A percentile compares a stretch with the other conserved stretches of the same genome.
Conservation (phyloP, 371 early-diverging fungal species). For the Mortierella sp. region DNA sequence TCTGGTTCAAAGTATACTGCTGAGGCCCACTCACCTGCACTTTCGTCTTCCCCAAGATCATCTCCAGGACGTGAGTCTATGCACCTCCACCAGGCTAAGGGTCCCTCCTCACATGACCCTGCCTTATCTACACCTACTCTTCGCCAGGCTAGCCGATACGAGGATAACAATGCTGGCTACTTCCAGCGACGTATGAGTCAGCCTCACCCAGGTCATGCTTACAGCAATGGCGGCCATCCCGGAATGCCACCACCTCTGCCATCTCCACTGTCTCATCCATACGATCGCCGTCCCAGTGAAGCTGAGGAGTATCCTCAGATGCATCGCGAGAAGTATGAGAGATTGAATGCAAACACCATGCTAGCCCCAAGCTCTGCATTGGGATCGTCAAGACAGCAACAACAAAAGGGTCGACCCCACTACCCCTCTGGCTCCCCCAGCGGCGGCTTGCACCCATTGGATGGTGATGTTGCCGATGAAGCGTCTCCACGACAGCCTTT, state of each 20-base stretch:
- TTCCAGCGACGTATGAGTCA: constrained; percentile 45
- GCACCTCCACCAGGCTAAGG: constrained; percentile 7
- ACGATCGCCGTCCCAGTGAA: constrained; percentile 33
- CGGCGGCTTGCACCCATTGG: constrained; percentile 21
- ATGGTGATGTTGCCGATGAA: constrained; percentile 2
- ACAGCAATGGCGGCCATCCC: background rate
- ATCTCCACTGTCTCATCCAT: constrained; percentile 23
- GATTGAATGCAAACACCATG: constrained; percentile 26
- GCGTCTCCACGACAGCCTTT: constrained; percentile 12
- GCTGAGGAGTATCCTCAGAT: constrained; percentile 23
- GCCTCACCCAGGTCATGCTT: constrained; percentile 18
- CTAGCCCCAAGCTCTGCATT: constrained; percentile 19
- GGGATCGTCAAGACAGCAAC: constrained; percentile 7
- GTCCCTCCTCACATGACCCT: background rate
- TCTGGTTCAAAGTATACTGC: constrained; percentile 21
- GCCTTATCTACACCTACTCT: background rate
- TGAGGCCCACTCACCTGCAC: constrained; percentile 26
- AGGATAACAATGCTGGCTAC: constrained; percentile 12
- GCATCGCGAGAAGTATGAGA: constrained; percentile 30
- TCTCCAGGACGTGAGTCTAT: constrained; percentile 28
- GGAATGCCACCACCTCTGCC: constrained; percentile 29
- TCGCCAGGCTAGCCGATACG: constrained; percentile 14
- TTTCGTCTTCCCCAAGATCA: constrained; percentile 28
- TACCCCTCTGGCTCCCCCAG: constrained; percentile 20
- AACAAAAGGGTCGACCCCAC: constrained; percentile 2